Evolutionary conservation across 73 alveolate species (phyloP).

Genomic region (Strombidium stylifer): DNA sequence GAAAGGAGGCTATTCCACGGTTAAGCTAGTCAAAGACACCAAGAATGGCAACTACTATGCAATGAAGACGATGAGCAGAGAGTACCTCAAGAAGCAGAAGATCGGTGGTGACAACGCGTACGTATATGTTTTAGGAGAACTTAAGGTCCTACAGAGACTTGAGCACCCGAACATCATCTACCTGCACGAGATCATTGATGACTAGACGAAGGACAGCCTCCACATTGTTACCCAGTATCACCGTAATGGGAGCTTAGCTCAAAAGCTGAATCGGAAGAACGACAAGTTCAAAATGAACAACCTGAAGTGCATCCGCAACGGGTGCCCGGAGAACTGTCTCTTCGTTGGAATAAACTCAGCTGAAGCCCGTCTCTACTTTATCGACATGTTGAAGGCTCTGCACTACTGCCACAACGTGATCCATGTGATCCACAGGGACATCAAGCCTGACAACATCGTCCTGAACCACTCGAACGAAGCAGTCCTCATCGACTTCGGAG

Average conservation of each 20-base stretch:
- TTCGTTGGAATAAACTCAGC: no score
- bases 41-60: neutral
- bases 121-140: conserved; percentile 31
- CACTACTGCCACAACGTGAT: conserved; percentile 23
- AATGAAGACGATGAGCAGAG: neutral
- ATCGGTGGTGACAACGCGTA: conserved; percentile 24
- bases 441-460: conserved; percentile 27
- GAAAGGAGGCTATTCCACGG: neutral
- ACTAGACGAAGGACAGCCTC: conserved; percentile 25
- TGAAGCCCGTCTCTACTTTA: no score
- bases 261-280: no score
- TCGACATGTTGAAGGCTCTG: conserved; percentile 6
- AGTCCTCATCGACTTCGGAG: conserved; percentile 27
- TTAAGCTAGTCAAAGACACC: neutral
- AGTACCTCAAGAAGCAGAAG: conserved; percentile 1
- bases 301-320: no score
- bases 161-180: conserved; percentile 50
- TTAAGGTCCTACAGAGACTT: conserved; percentile 37
- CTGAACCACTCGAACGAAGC: conserved; percentile 22
- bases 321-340: no score
- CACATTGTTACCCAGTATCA: conserved; percentile 22
- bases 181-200: conserved; percentile 51
- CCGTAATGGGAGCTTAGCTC: no score
- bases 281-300: no score
- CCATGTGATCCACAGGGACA: conserved; percentile 35